These are phyloP conservation scores for Thermomucor indicae-seudaticae DNA, from an alignment of 371 early-diverging fungal genomes.

Conservation along the genomic window DNA sequence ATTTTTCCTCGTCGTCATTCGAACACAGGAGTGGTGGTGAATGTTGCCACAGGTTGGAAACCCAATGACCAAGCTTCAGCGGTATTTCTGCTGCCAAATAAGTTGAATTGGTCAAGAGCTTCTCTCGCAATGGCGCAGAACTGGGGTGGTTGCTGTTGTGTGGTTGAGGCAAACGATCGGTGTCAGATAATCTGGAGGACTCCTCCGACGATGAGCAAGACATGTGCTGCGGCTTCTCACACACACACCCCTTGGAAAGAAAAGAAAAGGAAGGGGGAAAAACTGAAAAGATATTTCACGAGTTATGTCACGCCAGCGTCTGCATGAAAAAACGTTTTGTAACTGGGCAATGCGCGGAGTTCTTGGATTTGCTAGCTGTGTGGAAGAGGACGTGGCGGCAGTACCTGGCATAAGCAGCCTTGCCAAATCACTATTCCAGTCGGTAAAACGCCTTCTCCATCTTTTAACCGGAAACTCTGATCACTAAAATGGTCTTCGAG, in stretches of 20 bases:
- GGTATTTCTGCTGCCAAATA: conserved; percentile 52
- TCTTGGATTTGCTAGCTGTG: not conserved
- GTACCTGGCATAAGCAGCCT: too few species aligned
- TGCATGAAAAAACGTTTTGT: conserved; percentile 1
- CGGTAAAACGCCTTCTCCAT: not conserved
- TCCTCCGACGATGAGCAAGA: too few species aligned
- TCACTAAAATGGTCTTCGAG: too few species aligned
- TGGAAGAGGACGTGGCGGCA: too few species aligned
- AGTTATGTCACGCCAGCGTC: not conserved
- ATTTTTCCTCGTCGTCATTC: conserved; percentile 6
- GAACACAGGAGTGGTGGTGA: conserved; percentile 1
- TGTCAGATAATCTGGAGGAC: not conserved
- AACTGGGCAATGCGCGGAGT: not conserved
- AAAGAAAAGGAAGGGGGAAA: not conserved
- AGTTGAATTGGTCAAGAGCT: conserved; percentile 42
- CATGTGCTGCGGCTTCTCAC: too few species aligned
- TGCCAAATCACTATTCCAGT: not conserved
- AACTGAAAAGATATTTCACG: not conserved
- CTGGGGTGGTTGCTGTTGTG: conserved; percentile 45
- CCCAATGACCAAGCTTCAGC: conserved; percentile 46
- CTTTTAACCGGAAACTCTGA: too few species aligned
- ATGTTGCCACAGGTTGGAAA: conserved; percentile 39
- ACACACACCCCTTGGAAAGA: too few species aligned
- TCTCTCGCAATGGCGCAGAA: conserved; percentile 42
- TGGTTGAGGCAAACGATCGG: conserved; percentile 37